phyloP scores from a whole-genome alignment of 108 stramenopile species.

The Parietichytrium sp. region DNA sequence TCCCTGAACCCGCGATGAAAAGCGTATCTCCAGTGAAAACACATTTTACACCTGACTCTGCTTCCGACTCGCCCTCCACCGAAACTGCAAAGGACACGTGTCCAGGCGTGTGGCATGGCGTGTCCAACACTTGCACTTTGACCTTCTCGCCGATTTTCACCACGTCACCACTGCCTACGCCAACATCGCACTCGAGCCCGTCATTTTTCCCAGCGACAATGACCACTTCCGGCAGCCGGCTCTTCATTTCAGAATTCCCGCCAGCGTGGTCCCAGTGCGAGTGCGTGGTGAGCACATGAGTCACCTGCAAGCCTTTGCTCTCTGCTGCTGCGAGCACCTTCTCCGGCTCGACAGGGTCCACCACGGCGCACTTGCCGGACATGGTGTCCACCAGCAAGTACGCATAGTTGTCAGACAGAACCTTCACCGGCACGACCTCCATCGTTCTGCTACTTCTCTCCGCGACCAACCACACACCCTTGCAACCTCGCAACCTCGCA shows the following conservation, averaged over 20 bases:
- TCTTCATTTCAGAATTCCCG: constrained; percentile 63
- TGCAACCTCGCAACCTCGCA: too few species aligned
- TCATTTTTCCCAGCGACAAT: constrained; percentile 40
- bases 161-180: constrained; percentile 57
- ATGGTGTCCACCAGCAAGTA: background rate
- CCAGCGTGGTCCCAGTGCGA: constrained; percentile 75
- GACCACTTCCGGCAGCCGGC: constrained; percentile 38
- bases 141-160: constrained; percentile 55
- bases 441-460: background rate
- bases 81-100: constrained; percentile 62
- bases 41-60: too few species aligned
- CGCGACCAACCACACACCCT: background rate
- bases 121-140: constrained; percentile 57
- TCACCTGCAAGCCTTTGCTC: constrained; percentile 53
- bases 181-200: constrained; percentile 40
- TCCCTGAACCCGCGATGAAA: constrained; percentile 70
- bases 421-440: constrained; percentile 50
- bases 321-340: constrained; percentile 59
- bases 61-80: constrained; percentile 43
- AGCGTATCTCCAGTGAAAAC: constrained; percentile 75
- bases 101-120: constrained; percentile 70
- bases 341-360: constrained; percentile 67
- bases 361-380: constrained; percentile 47
- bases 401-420: constrained; percentile 50
- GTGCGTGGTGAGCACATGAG: constrained; percentile 67